A percentile compares a stretch with the other conserved stretches of the same genome.
These are phyloP conservation scores for Juglanconis sp. DNA, from an alignment of 2,329 filamentous ascomycete genomes.

Conservation along the genomic window DNA sequence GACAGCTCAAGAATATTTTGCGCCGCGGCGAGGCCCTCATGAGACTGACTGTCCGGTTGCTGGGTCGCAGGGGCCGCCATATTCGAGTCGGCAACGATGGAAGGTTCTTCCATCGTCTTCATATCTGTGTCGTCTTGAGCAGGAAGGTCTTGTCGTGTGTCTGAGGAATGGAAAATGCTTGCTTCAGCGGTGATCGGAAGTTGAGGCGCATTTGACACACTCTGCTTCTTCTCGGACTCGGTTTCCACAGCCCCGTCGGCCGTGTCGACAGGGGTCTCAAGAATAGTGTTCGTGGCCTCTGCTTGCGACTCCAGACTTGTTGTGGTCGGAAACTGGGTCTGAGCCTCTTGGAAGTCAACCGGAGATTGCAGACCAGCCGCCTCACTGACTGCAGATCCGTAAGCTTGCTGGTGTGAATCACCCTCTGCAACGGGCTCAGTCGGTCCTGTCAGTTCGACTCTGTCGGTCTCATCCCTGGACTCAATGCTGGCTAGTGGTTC, in stretches of 20 bases:
- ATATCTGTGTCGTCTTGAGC: neutral
- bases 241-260: constrained; percentile 26
- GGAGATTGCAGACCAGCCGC: neutral
- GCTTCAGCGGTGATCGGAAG: neutral
- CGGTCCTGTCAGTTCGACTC: neutral
- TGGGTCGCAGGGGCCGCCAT: neutral
- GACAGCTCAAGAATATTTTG: too few species aligned
- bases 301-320: constrained; percentile 19
- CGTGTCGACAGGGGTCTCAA: constrained; percentile 21
- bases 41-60: neutral
- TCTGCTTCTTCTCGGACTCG: constrained; percentile 28
- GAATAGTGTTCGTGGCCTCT: constrained; percentile 16
- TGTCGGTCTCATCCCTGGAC: neutral
- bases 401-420: neutral
- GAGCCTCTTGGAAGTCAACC: neutral
- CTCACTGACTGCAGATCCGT: neutral
- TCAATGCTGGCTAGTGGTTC: neutral
- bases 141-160: neutral
- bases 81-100: neutral
- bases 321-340: neutral
- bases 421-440: neutral
- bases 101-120: neutral
- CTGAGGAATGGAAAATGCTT: neutral
- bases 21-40: neutral
- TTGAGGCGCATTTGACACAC: neutral